A percentile compares a stretch with the other conserved stretches of the same genome.
Conservation (phyloP, 2,329 filamentous ascomycete species). For the Nigrospora osmanthi region DNA sequence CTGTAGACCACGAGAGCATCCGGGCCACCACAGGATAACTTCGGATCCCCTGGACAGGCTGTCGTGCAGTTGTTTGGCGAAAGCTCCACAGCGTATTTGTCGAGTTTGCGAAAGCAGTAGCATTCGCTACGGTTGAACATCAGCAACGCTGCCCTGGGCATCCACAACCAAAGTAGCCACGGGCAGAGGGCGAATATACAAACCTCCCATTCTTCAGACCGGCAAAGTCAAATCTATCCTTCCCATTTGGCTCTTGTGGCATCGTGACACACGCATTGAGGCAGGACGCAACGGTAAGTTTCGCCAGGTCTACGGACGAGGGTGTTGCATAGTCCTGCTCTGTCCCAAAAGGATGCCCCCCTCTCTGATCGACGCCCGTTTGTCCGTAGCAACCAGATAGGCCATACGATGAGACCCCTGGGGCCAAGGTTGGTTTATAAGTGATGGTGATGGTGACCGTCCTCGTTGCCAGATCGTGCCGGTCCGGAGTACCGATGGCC, state of each 20-base stretch:
- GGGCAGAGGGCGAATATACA: background rate
- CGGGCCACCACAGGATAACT: constrained; percentile 13
- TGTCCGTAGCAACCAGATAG: constrained; percentile 17
- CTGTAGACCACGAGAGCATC: constrained; percentile 13
- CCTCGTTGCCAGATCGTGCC: no score
- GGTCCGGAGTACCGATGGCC: no score
- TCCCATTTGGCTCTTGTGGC: constrained; percentile 1
- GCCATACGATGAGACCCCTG: constrained; percentile 11
- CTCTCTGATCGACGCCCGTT: constrained; percentile 3
- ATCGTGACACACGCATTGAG: constrained; percentile 11
- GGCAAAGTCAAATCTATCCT: constrained; percentile 9
- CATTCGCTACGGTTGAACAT: constrained; percentile 11
- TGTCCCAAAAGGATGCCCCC: constrained; percentile 11
- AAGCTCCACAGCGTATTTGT: constrained; percentile 8
- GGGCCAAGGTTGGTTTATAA: constrained; percentile 15
- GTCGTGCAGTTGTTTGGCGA: constrained; percentile 11
- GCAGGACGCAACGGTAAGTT: constrained; percentile 13
- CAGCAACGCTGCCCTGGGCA: no score
- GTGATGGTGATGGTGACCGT: constrained; percentile 18
- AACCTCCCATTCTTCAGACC: constrained; percentile 18
- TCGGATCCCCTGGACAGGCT: constrained; percentile 13
- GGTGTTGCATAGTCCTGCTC: constrained; percentile 8
- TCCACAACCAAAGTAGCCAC: background rate
- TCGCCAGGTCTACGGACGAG: constrained; percentile 5
- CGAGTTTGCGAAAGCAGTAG: constrained; percentile 12